phyloP scores from a whole-genome alignment of 1,139 yeast species.

The Pichia sorboxylosa region DNA sequence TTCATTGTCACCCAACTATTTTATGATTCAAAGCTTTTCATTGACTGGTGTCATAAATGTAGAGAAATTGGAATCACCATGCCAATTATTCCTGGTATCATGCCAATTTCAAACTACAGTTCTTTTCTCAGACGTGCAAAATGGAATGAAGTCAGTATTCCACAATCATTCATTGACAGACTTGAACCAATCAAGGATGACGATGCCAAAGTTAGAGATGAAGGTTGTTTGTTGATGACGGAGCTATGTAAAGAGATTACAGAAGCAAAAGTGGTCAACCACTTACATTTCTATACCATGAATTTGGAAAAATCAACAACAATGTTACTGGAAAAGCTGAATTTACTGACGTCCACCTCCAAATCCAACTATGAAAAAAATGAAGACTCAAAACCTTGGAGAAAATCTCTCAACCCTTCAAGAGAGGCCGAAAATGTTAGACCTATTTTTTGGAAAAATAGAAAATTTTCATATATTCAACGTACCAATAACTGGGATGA shows the following conservation, averaged over 20 bases:
- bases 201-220: conserved; percentile 76
- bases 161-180: conserved; percentile 56
- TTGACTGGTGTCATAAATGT: conserved; percentile 67
- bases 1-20: conserved; percentile 77
- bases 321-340: conserved; percentile 72
- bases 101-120: conserved; percentile 94
- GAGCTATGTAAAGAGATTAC: conserved; percentile 72
- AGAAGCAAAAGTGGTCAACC: conserved; percentile 65
- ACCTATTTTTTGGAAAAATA: conserved; percentile 93
- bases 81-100: conserved; percentile 94
- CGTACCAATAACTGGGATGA: conserved; percentile 97
- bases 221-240: conserved; percentile 72
- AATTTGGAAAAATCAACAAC: conserved; percentile 83
- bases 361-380: conserved; percentile 8
- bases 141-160: conserved; percentile 83
- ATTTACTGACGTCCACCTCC: conserved; percentile 31
- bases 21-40: conserved; percentile 78
- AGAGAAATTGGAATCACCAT: conserved; percentile 66
- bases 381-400: conserved; percentile 54
- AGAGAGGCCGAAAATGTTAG: conserved; percentile 76
- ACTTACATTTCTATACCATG: conserved; percentile 93
- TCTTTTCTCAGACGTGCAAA: conserved; percentile 86
- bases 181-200: conserved; percentile 84
- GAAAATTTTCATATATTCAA: conserved; percentile 80
- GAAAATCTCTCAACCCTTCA: conserved; percentile 75